A percentile compares a stretch with the other conserved stretches of the same genome.
phyloP scores from a whole-genome alignment of 352 stramenopile genomes.

The Globisporangium recalcitrans region DNA sequence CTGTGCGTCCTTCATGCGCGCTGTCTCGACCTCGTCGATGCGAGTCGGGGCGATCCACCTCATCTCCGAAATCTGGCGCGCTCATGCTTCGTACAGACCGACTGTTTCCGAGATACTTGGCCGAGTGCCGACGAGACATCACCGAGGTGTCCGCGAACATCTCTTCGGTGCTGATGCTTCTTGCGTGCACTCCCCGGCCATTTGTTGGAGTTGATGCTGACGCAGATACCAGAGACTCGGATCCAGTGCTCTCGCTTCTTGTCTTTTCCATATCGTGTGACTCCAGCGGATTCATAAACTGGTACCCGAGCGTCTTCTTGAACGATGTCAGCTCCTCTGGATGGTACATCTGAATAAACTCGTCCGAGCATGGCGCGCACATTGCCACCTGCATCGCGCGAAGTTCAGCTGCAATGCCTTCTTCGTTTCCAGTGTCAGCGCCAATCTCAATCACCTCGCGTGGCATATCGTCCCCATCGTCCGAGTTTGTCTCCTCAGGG shows the following conservation, averaged over 20 bases:
- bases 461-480: slow-evolving; percentile 9
- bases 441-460: slow-evolving; percentile 4
- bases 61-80: slow-evolving; percentile 63
- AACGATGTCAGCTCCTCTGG: slow-evolving; percentile 83
- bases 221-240: slow-evolving; percentile 38
- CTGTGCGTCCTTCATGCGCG: slow-evolving; percentile 23
- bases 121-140: slow-evolving; percentile 9
- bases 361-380: slow-evolving; percentile 45
- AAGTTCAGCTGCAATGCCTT: neutral
- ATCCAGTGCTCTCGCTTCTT: slow-evolving; percentile 34
- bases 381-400: slow-evolving; percentile 8
- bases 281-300: slow-evolving; percentile 85
- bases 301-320: slow-evolving; percentile 79
- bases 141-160: slow-evolving; percentile 32
- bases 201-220: slow-evolving; percentile 43
- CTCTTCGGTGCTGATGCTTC: slow-evolving; percentile 37
- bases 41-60: slow-evolving; percentile 30
- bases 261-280: slow-evolving; percentile 48
- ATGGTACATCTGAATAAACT: slow-evolving; percentile 83
- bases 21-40: slow-evolving; percentile 32
- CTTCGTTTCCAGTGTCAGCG: neutral
- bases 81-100: slow-evolving; percentile 66
- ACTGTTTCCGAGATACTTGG: slow-evolving; percentile 7
- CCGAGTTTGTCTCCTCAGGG: slow-evolving; percentile 14
- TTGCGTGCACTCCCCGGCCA: neutral